Conservation (phyloP, 345 rosid species). For the Eucalyptus marginata region DNA sequence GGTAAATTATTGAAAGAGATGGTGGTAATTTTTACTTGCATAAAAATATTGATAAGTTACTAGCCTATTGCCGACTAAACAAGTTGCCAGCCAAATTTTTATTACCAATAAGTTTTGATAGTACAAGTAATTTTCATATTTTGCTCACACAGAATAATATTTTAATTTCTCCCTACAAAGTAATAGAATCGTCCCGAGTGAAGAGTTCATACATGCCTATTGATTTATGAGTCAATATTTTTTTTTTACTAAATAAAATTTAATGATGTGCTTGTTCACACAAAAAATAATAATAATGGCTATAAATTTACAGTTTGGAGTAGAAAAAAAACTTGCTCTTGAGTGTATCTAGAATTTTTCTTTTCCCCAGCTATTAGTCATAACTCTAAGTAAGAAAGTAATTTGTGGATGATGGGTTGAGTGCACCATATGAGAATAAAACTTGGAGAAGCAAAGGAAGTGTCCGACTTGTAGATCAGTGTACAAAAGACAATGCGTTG, state of each 20-base stretch:
- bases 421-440: background rate
- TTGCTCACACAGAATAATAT: background rate
- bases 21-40: background rate
- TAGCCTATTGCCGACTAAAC: background rate
- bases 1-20: background rate
- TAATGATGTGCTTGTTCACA: rapidly evolving
- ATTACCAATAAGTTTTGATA: background rate
- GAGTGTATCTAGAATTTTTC: background rate
- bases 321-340: rapidly evolving
- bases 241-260: background rate
- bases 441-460: background rate
- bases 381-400: background rate
- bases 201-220: background rate
- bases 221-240: background rate
- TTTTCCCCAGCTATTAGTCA: background rate
- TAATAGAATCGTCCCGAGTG: background rate
- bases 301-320: background rate
- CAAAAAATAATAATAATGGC: rapidly evolving
- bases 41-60: background rate
- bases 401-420: background rate
- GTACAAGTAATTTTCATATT: background rate
- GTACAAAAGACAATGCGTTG: too few relatives aligned
- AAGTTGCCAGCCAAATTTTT: background rate
- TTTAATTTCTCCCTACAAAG: background rate
- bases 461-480: rapidly evolving